A percentile compares a stretch with the other conserved stretches of the same genome.
phyloP scores from a whole-genome alignment of 2,329 filamentous ascomycete species.

The Fusarium sp. region DNA sequence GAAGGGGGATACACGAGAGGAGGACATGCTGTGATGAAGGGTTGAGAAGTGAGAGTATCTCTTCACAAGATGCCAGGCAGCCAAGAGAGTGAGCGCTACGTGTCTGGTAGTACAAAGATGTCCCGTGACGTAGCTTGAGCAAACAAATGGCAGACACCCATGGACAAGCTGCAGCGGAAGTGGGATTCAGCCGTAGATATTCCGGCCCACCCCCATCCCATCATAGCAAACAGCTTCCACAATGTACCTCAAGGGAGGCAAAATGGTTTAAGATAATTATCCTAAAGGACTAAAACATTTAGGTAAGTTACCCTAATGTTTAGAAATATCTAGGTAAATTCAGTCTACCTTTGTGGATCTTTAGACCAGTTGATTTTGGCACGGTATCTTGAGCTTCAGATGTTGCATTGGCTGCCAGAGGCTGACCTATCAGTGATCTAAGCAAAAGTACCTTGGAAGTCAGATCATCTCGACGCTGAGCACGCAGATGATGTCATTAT shows the following conservation, averaged over 20 bases:
- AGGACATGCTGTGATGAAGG: too few species aligned
- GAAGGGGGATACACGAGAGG: too few species aligned
- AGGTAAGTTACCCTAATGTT: rapidly evolving
- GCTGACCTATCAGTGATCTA: neutral
- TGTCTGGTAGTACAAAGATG: neutral
- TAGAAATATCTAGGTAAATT: rapidly evolving
- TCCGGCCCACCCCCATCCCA: neutral
- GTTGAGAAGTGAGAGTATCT: too few species aligned
- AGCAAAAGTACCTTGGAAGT: too few species aligned
- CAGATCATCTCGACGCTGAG: too few species aligned
- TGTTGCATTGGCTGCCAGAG: neutral
- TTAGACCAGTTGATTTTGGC: neutral
- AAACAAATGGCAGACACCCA: neutral
- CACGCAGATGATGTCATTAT: neutral
- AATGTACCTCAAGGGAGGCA: rapidly evolving
- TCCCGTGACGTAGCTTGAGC: neutral
- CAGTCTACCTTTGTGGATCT: neutral
- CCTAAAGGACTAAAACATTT: rapidly evolving
- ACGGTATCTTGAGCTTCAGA: rapidly evolving
- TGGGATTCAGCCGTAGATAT: neutral
- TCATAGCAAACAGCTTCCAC: neutral
- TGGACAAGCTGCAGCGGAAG: neutral
- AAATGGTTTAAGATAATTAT: rapidly evolving
- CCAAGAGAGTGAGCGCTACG: rapidly evolving
- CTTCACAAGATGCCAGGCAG: too few species aligned